Evolutionary conservation across 345 rosid genomes (phyloP).

Genomic region (Linum tenue): DNA sequence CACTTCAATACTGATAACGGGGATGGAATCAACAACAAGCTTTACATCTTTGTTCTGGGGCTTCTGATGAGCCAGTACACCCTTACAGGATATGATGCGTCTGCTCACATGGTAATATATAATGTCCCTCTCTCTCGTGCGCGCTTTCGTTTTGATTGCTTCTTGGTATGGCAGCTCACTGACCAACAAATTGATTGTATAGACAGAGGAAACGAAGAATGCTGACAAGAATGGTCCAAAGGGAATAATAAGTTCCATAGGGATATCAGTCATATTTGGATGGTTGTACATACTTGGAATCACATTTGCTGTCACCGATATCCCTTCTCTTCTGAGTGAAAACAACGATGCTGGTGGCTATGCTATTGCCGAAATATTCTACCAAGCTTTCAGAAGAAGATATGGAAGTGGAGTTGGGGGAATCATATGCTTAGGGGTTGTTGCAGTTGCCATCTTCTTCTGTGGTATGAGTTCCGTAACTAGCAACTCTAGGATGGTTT

Average conservation of each 20-base stretch:
- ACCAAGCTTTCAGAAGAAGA: conserved; percentile 69
- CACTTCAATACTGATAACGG: conserved; percentile 75
- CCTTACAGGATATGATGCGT: conserved; percentile 84
- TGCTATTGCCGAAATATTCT: conserved; percentile 86
- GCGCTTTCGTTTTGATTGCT: not conserved
- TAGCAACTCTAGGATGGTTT: conserved; percentile 99
- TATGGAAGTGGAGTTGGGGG: conserved; percentile 87
- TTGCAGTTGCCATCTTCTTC: conserved; percentile 86
- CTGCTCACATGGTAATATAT: conserved; percentile 83
- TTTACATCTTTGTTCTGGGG: conserved; percentile 77
- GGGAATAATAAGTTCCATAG: conserved; percentile 82
- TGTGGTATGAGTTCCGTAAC: conserved; percentile 98
- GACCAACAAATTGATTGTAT: conserved; percentile 11
- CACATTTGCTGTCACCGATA: conserved; percentile 78
- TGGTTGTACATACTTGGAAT: conserved; percentile 90
- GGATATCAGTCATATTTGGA: conserved; percentile 83
- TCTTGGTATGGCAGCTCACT: not conserved
- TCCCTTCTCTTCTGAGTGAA: conserved; percentile 57
- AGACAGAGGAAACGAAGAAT: conserved; percentile 91
- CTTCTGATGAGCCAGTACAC: conserved; percentile 96
- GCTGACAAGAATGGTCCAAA: conserved; percentile 89
- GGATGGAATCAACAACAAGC: conserved; percentile 50
- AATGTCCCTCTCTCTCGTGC: not conserved
- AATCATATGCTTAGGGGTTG: conserved; percentile 72
- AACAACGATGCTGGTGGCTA: conserved; percentile 84